Conservation (phyloP, 441 rosid genomes). For the Arabidopsis lyrata region DNA sequence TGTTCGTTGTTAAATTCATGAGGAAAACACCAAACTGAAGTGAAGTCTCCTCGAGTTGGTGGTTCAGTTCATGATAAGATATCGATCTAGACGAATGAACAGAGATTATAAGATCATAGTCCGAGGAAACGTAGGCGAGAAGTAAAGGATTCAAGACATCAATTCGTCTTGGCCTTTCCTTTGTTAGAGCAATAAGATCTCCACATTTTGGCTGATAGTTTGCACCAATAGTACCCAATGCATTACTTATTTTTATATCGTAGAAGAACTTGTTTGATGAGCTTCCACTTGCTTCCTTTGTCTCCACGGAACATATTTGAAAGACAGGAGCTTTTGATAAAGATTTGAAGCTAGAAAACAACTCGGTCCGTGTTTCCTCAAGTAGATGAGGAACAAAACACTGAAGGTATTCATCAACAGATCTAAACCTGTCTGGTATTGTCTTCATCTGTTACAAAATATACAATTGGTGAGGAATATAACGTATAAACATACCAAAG, state of each 20-base stretch:
- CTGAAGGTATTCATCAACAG: slow-evolving; percentile 6
- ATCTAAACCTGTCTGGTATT: slow-evolving; percentile 28
- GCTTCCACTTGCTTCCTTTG: background rate
- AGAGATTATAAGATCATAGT: background rate
- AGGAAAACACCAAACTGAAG: slow-evolving; percentile 43
- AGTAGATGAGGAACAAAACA: slow-evolving; percentile 43
- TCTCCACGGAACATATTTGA: background rate
- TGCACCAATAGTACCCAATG: background rate
- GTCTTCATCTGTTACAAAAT: slow-evolving; percentile 1
- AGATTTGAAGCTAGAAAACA: slow-evolving; percentile 14
- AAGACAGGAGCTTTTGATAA: slow-evolving; percentile 6
- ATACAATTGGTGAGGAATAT: background rate
- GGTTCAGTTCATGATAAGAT: background rate
- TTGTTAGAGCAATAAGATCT: slow-evolving; percentile 38
- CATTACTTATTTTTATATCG: background rate
- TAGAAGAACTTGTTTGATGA: background rate
- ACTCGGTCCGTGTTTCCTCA: slow-evolving; percentile 20
- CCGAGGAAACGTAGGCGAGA: background rate
- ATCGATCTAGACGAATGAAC: background rate
- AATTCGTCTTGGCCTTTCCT: background rate
- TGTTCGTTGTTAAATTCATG: slow-evolving; percentile 50
- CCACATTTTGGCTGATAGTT: slow-evolving; percentile 29
- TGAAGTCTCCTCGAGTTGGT: too few relatives aligned
- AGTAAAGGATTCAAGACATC: slow-evolving; percentile 22
- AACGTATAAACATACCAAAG: background rate